Evolutionary conservation across 257 asterid genomes (phyloP).

Genomic region (Henckelia pumila): DNA sequence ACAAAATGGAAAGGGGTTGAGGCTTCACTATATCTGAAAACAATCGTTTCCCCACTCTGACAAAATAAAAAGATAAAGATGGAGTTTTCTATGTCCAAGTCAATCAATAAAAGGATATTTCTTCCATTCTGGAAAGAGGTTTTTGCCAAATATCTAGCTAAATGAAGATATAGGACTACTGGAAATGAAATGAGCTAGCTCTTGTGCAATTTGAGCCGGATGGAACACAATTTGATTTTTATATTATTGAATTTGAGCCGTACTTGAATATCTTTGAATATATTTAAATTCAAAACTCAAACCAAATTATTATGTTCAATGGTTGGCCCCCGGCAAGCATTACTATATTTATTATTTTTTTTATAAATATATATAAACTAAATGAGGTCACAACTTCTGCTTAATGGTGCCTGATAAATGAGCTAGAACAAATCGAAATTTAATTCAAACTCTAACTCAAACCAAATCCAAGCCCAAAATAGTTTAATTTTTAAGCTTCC

Average conservation of each 20-base stretch:
- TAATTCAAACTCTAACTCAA: background rate
- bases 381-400: background rate
- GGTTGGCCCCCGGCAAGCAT: background rate
- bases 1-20: background rate
- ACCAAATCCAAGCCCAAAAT: background rate
- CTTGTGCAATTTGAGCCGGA: background rate
- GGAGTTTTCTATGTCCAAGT: slow-evolving; percentile 5
- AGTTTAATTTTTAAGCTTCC: background rate
- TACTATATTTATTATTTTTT: background rate
- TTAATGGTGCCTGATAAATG: background rate
- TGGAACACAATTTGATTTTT: background rate
- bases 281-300: too few relatives aligned
- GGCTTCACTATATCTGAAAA: slow-evolving; percentile 12
- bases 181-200: background rate
- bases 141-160: background rate
- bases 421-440: background rate
- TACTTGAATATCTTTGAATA: too few relatives aligned
- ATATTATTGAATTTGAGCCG: background rate
- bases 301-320: background rate
- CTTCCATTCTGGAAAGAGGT: background rate
- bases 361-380: too few relatives aligned
- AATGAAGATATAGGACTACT: slow-evolving; percentile 1
- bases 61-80: slow-evolving; percentile 7
- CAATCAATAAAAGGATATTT: background rate
- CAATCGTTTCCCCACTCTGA: background rate